These are phyloP conservation scores for Candida arabinofermentans DNA, from an alignment of 805 yeast genomes.

Conservation along the genomic window DNA sequence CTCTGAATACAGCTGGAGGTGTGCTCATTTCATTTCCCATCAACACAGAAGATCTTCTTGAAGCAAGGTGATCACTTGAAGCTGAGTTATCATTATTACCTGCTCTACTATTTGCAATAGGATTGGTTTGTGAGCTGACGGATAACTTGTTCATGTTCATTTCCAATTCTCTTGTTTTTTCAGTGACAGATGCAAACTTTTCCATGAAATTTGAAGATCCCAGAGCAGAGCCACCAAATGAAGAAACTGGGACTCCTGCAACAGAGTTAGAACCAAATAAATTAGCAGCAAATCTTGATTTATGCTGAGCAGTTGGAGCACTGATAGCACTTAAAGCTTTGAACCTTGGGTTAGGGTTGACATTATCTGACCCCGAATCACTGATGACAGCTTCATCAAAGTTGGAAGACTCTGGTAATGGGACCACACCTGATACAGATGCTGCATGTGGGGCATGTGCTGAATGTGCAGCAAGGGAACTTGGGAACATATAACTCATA, in stretches of 20 bases:
- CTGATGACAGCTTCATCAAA: conserved; percentile 26
- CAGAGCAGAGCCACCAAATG: conserved; percentile 20
- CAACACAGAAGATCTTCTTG: conserved; percentile 52
- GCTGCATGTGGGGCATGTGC: conserved; percentile 7
- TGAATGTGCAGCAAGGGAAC: conserved; percentile 3
- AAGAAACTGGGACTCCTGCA: conserved; percentile 38
- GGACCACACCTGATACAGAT: conserved; percentile 2
- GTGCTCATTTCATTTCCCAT: conserved; percentile 28
- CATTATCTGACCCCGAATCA: conserved; percentile 31
- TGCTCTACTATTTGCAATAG: conserved; percentile 6
- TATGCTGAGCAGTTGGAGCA: conserved; percentile 30
- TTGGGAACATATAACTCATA: conserved; percentile 8
- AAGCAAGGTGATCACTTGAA: conserved; percentile 31
- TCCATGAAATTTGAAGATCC: conserved; percentile 48
- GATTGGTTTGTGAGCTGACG: conserved; percentile 16
- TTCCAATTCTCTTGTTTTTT: conserved; percentile 66
- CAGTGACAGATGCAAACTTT: conserved; percentile 62
- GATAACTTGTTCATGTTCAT: conserved; percentile 40
- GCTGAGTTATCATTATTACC: conserved; percentile 13
- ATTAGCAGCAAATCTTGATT: conserved; percentile 33
- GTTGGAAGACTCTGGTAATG: conserved; percentile 7
- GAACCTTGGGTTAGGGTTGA: conserved; percentile 13
- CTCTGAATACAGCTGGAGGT: conserved; percentile 28
- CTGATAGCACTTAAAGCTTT: conserved; percentile 31
- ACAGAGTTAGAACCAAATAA: conserved; percentile 59